phyloP scores from a whole-genome alignment of 768 basidiomycete genomes.

The Dioszegia crocea region DNA sequence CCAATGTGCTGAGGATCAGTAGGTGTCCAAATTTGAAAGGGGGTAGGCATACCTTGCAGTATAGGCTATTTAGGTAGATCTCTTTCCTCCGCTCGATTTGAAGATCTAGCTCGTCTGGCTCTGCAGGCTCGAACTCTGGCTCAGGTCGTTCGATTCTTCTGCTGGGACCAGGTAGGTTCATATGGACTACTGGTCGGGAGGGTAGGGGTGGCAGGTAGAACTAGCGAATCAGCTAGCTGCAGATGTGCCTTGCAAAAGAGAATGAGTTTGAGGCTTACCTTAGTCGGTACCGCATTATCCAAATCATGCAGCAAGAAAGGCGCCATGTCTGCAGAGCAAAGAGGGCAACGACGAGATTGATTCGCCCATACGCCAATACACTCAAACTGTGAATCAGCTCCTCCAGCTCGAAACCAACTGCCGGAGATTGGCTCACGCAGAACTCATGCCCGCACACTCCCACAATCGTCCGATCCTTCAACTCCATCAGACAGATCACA shows the following conservation, averaged over 20 bases:
- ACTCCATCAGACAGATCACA: constrained; percentile 75
- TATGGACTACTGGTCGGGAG: constrained; percentile 15
- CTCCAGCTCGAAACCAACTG: background rate
- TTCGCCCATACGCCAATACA: constrained; percentile 78
- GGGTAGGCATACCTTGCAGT: constrained; percentile 66
- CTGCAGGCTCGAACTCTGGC: constrained; percentile 48
- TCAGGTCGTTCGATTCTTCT: constrained; percentile 10
- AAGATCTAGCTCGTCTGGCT: constrained; percentile 68
- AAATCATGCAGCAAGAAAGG: constrained; percentile 45
- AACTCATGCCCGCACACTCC: constrained; percentile 87
- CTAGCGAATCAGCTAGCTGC: constrained; percentile 43
- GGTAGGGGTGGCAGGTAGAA: constrained; percentile 65
- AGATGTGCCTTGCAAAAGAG: background rate
- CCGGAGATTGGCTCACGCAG: constrained; percentile 55
- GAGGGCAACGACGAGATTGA: constrained; percentile 44
- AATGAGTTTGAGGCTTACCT: constrained; percentile 20
- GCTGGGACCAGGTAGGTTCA: constrained; percentile 27
- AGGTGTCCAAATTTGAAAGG: background rate
- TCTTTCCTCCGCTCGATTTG: constrained; percentile 70
- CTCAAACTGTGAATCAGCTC: constrained; percentile 57
- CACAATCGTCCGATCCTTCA: constrained; percentile 73
- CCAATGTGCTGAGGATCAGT: constrained; percentile 70
- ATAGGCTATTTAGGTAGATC: constrained; percentile 74
- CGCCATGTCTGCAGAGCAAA: constrained; percentile 42
- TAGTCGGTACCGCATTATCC: constrained; percentile 34